phyloP scores from a whole-genome alignment of 768 basidiomycete genomes.

The Solioccasus polychromus region DNA sequence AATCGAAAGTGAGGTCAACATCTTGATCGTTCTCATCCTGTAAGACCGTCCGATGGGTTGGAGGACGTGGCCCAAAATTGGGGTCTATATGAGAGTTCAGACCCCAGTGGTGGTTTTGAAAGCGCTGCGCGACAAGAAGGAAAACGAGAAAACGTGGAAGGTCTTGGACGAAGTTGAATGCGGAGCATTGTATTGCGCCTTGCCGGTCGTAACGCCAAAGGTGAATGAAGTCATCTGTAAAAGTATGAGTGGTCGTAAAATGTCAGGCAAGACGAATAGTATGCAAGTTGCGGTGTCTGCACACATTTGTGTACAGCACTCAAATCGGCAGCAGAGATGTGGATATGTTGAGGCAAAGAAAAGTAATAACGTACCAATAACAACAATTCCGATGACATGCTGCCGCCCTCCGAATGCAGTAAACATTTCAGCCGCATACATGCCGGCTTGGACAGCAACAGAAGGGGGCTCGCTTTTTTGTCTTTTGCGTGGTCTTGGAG shows the following conservation, averaged over 20 bases:
- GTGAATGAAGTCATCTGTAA: conserved; percentile 1
- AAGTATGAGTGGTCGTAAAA: neutral
- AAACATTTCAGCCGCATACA: neutral
- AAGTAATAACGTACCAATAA: neutral
- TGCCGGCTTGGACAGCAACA: neutral
- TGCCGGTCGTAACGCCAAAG: neutral
- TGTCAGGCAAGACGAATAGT: too few species aligned
- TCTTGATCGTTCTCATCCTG: neutral
- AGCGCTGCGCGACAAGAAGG: conserved; percentile 9
- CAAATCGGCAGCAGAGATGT: neutral
- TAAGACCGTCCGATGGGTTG: neutral
- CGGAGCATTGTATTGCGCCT: conserved; percentile 6
- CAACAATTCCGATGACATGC: neutral
- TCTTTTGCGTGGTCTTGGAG: neutral
- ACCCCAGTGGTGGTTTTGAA: conserved; percentile 8
- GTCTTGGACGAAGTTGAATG: conserved; percentile 11
- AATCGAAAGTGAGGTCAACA: neutral
- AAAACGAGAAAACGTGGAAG: conserved; percentile 8
- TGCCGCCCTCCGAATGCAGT: neutral
- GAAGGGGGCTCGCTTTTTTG: neutral
- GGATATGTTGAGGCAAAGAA: too few species aligned
- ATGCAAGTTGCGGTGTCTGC: too few species aligned
- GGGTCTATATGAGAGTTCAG: neutral
- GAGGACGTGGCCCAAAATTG: neutral
- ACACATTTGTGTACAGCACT: too few species aligned